Base-by-base conservation (phyloP, 139 green algal species). In the Microglena sp. region DNA sequence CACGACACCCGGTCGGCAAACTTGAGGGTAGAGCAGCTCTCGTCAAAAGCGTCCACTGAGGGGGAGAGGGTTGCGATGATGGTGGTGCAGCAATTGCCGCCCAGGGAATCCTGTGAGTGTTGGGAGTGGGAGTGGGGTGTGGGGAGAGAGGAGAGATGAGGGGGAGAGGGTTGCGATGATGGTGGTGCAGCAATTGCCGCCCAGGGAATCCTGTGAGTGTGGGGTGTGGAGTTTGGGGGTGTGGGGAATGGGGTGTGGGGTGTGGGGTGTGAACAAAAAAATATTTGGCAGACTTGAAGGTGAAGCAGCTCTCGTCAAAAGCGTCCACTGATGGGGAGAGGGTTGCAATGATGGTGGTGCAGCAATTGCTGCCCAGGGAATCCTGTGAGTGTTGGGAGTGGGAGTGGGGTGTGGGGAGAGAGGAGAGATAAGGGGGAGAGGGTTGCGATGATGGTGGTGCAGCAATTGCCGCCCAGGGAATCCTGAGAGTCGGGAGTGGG, bases 401-500 rank as follows among this genome's bases (percentile, higher is more conserved):
- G 40, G 40, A 24, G 40, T 11, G 15, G 11, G 40, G 40, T 50
- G 40, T 24, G 40, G 40, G 40, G 11, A 18, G 40, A 18, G 15
- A 18, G 40, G 40, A 18, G 40, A 18, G 40, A 18, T 50, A 35
- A 60, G 11, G 75, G 70, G 3, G 62, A 76, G 26, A 82, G 35
- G 5, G 74, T 82, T 27, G 74, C 73, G 7, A 86, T 69, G 33
- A 87, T 77, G 44, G 69, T 72, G 26, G 81, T 84, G 34, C 62
- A 45, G 55, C 62, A 70, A 28, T 70, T 70, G 24, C 69, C 69
- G 15, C 69, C 69, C n/a, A 75, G 43, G 21, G 59, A 69, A 45
- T 70, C 61, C 30, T 72, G 62, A 8, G 98, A 85, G 55, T 98
- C 77, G 63, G 88, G 91, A 22, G 84, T 91, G 44, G 89, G 77